Percentiles rank a stretch among this genome's conserved stretches.
These are phyloP conservation scores for Berkeleyomyces basicola DNA, from an alignment of 2,329 filamentous ascomycete genomes.

Conservation along the genomic window DNA sequence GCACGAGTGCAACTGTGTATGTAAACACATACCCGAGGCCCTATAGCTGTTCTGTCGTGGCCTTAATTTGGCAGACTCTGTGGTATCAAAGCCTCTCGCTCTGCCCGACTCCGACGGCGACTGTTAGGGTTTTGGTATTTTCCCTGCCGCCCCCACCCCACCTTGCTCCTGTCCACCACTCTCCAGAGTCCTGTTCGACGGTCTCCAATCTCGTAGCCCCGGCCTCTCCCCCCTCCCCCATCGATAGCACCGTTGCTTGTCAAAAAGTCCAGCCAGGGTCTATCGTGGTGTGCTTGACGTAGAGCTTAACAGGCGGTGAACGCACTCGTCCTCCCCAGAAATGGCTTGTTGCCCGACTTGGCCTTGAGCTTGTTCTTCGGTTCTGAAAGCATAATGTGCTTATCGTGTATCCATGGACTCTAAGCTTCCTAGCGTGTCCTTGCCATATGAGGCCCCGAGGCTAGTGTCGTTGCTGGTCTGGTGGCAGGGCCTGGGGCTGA, in stretches of 20 bases:
- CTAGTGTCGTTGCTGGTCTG: not conserved
- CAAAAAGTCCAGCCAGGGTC: not conserved
- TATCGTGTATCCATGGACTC: not conserved
- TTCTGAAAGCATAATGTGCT: not conserved
- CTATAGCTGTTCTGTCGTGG: not conserved
- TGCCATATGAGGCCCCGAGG: not conserved
- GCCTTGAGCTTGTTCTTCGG: not conserved
- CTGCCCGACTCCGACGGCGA: not conserved
- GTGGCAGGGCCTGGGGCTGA: not conserved
- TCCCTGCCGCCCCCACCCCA: not conserved
- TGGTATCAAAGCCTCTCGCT: not conserved
- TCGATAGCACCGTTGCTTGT: not conserved
- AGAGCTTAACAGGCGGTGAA: conserved; percentile 1
- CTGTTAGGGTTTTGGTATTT: not conserved
- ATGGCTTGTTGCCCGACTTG: not conserved
- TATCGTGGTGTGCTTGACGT: not conserved
- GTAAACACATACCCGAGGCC: not conserved
- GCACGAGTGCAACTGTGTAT: not conserved
- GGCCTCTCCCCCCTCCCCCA: not conserved
- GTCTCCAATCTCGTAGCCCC: not conserved
- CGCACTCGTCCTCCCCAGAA: not conserved
- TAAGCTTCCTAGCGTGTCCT: not conserved
- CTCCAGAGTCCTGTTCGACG: too few relatives aligned
- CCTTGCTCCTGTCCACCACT: not conserved
- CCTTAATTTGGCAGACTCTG: not conserved